Base-by-base conservation (phyloP, 1,284 basidiomycete species). In the Ustanciosporium gigantosporum region DNA sequence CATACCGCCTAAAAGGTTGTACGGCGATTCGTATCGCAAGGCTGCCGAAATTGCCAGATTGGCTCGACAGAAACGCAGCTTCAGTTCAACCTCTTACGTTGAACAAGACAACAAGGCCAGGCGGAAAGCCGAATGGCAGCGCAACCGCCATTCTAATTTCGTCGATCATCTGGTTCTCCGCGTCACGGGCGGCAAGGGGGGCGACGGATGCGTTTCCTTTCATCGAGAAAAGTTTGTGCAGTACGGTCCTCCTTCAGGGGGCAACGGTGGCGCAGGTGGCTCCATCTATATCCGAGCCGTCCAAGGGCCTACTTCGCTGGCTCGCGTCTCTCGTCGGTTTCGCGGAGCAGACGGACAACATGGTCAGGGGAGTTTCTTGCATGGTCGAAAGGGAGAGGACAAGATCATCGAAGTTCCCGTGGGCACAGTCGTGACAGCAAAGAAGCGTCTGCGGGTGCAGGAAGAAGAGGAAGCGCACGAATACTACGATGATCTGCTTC, bases 121-220 rank as follows among this genome's bases (percentile, higher is more conserved):
- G 25, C 58, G 59, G 24, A 70, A 70, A 36, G 67, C 65, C n/a
- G 64, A 70, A 25, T 70, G 67, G 67, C 50, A 67, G 37, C 53
- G 64, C 39, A 70, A 58, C 22, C 48, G 50, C 8, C 57, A 65
- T 25, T 55, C 72, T 7, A 52, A 66, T 41, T 75, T 76, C 52
- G 60, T 76, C 41, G 76, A 78, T 41, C 53, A 66, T 25, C 52
- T 76, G 22, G 34, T 39, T 20, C 35, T 77, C 5, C 55, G 53
- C 8, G 41, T 74, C 31, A 55, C 60, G 2, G 73, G 57, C 8
- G 76, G 76, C 9, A 57, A 62, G 34, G 76, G 76, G 32, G 76
- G 76, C 16, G 76, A 78, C 35, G 76, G 76, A 5, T 76, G 74
- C 44, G 71, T 77, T 1, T 65, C 74, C 0, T 78, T 78, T 34